A percentile compares a stretch with the other conserved stretches of the same genome.
These are phyloP conservation scores for Dorcoceras hygrometricum DNA, from an alignment of 257 asterid genomes.

Conservation along the genomic window DNA sequence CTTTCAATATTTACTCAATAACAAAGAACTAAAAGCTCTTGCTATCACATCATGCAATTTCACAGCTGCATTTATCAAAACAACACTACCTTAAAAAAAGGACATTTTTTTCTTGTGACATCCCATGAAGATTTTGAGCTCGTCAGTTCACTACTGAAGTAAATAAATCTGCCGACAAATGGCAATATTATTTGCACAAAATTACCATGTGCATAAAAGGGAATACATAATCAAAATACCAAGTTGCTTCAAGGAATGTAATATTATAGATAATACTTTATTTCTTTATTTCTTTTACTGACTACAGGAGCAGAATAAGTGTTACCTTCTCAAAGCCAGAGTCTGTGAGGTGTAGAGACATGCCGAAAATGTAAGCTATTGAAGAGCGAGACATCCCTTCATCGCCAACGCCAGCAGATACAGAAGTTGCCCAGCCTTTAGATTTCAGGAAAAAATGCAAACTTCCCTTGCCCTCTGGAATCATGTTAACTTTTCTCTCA, in stretches of 20 bases:
- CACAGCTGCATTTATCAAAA: conserved; percentile 6
- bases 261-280: not conserved
- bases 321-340: conserved; percentile 83
- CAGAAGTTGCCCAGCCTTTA: conserved; percentile 79
- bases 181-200: not conserved
- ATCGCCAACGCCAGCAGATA: conserved; percentile 96
- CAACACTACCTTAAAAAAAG: not conserved
- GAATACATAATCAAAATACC: not conserved
- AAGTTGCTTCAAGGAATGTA: not conserved
- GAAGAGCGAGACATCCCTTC: conserved; percentile 88
- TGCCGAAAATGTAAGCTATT: conserved; percentile 78
- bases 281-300: conserved; percentile 9
- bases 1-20: not conserved
- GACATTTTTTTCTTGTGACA: not conserved
- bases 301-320: not conserved
- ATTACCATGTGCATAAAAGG: not conserved
- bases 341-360: conserved; percentile 91
- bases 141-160: not conserved
- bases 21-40: not conserved
- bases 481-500: conserved; percentile 20
- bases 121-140: not conserved
- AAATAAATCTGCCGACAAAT: not conserved
- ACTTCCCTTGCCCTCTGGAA: conserved; percentile 97
- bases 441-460: conserved; percentile 79
- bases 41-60: conserved; percentile 17